Conservation (phyloP, 1,284 basidiomycete genomes). For the Rhodotorula sp. region DNA sequence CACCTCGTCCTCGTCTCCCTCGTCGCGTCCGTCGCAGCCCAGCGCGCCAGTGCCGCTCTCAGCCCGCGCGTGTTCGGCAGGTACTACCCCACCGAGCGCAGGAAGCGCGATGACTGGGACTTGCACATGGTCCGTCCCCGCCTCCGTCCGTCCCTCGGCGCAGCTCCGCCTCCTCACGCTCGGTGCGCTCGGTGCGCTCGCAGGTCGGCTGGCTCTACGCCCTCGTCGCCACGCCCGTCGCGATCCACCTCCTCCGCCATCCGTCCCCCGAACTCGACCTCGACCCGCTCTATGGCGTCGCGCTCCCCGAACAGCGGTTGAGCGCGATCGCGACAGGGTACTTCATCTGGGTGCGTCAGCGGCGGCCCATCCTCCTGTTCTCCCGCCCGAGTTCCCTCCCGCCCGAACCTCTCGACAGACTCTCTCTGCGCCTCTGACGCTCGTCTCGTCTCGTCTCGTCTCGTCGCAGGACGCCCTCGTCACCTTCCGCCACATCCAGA, state of each 20-base stretch:
- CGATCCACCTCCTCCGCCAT: constrained; percentile 17
- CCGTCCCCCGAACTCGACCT: constrained; percentile 21
- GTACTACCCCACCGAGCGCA: constrained; percentile 44
- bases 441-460: no score
- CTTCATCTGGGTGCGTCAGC: constrained; percentile 32
- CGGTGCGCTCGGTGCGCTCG: constrained; percentile 26
- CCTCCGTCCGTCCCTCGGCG: background rate
- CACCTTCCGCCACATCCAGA: constrained; percentile 40
- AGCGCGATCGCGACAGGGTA: constrained; percentile 36
- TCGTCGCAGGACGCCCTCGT: constrained; percentile 48
- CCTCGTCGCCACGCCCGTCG: constrained; percentile 34
- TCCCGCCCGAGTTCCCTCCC: background rate
- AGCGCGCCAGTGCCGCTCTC: constrained; percentile 44
- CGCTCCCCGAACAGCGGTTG: constrained; percentile 26
- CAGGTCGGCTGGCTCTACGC: constrained; percentile 45
- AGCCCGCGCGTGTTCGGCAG: constrained; percentile 45
- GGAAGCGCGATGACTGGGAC: constrained; percentile 48
- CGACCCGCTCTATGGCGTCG: constrained; percentile 31
- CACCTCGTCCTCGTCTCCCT: constrained; percentile 45
- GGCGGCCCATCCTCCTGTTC: background rate
- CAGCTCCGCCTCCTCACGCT: no score
- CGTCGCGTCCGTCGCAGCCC: constrained; percentile 45
- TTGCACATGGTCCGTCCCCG: constrained; percentile 46
- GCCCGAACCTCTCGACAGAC: background rate
- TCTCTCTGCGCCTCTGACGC: no score